Base-by-base conservation (phyloP, 805 yeast genomes). In the Candida nonsorbophila region DNA sequence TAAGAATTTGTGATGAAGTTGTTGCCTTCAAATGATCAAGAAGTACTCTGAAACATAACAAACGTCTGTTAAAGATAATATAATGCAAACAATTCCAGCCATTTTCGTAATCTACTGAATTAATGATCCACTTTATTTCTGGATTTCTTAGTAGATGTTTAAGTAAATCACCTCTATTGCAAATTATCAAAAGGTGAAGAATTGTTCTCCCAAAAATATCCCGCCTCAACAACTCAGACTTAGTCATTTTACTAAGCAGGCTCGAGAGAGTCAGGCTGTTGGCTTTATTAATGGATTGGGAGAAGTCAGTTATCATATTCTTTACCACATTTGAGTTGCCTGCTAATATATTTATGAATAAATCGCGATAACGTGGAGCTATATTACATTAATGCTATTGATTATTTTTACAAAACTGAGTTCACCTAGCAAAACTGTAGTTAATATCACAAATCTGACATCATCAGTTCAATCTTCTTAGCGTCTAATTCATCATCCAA, bases 21-120 rank as follows among this genome's bases (percentile, higher is more conserved):
- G 25, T 20, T 20, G 36, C 9, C 20, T 28, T 44, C 18, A 56
- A 44, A 34, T 44, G 44, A 14, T 58, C 61, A 15, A 60, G 28
- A 13, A 64, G 32, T 2, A 49, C 51, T 30, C 64, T 68, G 7
- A 79, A 77, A 45, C 81, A 70, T 12, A 68, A 46, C 23, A 79
- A 55, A 31, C 79, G 64, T 19, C 77, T 82, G 37, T 71, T 57
- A 40, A 63, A 73, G 9, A 83, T 57, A 4, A 86, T 74, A 36
- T 77, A 72, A 51, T 88, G 96, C 16, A 88, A 60, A 15, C 85
- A 74, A 24, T 84, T 82, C 81, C 94, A 87, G 2, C 85, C 82
- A 47, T 74, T 84, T 52, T 87, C 96, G 29, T 60, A 61, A 51
- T 88, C 96, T 2, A 62, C 54, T 0, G 55, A 42, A 2, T 67